These are phyloP conservation scores for Penstemon newberryi DNA, from an alignment of 257 asterid species.

Conservation along the genomic window DNA sequence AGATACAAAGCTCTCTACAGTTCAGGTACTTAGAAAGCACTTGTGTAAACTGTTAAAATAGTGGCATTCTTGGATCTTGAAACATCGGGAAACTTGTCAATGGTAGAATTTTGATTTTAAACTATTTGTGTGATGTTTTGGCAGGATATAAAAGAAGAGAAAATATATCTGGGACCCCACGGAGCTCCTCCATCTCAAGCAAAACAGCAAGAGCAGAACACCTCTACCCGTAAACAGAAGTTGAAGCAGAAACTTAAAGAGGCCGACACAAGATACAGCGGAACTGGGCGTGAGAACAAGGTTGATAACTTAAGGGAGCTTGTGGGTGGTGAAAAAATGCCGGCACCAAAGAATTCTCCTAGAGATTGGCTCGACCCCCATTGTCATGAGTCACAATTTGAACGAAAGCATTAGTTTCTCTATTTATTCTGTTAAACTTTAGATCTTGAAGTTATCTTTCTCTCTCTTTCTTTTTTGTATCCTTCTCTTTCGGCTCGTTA, in stretches of 20 bases:
- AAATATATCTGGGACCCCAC: conserved; percentile 89
- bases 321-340: conserved; percentile 67
- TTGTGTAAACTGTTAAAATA: background rate
- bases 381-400: conserved; percentile 83
- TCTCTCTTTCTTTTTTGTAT: background rate
- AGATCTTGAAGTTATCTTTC: background rate
- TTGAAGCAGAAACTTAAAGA: conserved; percentile 81
- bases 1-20: conserved; percentile 43
- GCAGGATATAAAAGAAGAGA: conserved; percentile 65
- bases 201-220: conserved; percentile 60
- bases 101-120: conserved; percentile 4
- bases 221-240: conserved; percentile 62
- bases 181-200: conserved; percentile 89
- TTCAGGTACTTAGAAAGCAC: conserved; percentile 42
- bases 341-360: conserved; percentile 50
- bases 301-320: conserved; percentile 78
- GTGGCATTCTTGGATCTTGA: background rate
- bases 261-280: conserved; percentile 61
- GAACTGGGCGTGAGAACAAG: conserved; percentile 77
- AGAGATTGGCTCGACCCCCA: conserved; percentile 96
- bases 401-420: conserved; percentile 40
- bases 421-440: background rate
- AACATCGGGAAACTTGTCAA: background rate
- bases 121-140: conserved; percentile 7
- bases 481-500: background rate